These are phyloP conservation scores for Xylaria arbuscula DNA, from an alignment of 2,329 filamentous ascomycete genomes.

Conservation along the genomic window DNA sequence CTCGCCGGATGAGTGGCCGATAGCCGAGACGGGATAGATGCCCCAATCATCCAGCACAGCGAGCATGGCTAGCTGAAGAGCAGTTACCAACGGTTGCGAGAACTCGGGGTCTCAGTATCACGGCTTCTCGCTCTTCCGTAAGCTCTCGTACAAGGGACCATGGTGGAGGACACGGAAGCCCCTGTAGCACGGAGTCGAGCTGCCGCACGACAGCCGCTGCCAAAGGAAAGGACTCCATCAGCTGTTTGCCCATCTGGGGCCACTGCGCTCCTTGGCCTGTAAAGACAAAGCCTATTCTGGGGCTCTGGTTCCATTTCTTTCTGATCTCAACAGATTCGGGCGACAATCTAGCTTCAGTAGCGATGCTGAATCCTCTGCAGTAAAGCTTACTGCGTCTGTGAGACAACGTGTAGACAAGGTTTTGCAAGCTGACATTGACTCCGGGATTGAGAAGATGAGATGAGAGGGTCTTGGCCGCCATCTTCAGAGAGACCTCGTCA, in stretches of 20 bases:
- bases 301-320: not conserved
- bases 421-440: too few species aligned
- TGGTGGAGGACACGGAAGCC: conserved; percentile 40
- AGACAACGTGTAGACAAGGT: too few species aligned
- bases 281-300: conserved; percentile 40
- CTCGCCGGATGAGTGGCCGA: conserved; percentile 53
- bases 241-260: conserved; percentile 48
- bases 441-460: too few species aligned
- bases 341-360: too few species aligned
- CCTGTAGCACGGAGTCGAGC: conserved; percentile 37
- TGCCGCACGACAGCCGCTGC: conserved; percentile 9
- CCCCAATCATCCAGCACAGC: conserved; percentile 45
- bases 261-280: conserved; percentile 46
- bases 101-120: conserved; percentile 51
- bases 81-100: conserved; percentile 48
- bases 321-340: too few species aligned
- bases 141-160: conserved; percentile 21
- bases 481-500: too few species aligned
- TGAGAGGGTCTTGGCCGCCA: too few species aligned
- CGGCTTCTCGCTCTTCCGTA: conserved; percentile 1
- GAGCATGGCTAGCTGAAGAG: conserved; percentile 49
- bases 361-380: too few species aligned
- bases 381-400: too few species aligned
- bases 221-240: conserved; percentile 18
- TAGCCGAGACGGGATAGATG: conserved; percentile 43